Base-by-base conservation (phyloP, 1,284 basidiomycete species). In the Mycena citricolor region DNA sequence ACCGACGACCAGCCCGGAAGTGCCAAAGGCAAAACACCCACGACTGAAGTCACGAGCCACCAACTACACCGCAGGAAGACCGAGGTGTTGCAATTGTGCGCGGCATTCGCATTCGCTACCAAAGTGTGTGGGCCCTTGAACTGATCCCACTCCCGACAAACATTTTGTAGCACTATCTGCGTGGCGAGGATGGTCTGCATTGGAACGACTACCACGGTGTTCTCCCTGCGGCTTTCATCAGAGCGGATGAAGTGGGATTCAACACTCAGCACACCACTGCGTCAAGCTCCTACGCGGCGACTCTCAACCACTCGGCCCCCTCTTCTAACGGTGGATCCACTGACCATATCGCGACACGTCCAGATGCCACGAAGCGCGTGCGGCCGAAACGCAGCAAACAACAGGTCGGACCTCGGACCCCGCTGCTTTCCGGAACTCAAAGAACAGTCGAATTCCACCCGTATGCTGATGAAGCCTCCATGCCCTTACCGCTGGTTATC, bases 401-500 rank as follows among this genome's bases (percentile, higher is more conserved):
- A 46, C 69, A 68, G 14, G 23, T 65, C 54, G 51, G 66, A 30
- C 60, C 62, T 32, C 70, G 63, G 32, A 83, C 82, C 2, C 83
- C 88, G 11, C 67, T 89, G 22, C 64, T 90, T 32, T 61, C 66
- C 41, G 67, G 71, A 16, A 69, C 71, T 32, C 74, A 83, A 52
- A 70, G 71, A 30, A 78, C 73, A 16, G 71, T 87, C 7, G 79
- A 87, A 42, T 82, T 86, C 52, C 73, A 78, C 47, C 61, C 74
- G 11, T 71, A 72, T 55, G 66, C 74, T 8, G 75, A 80, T 43
- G 68, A 71, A 30, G 63, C 74, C 30, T 78, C 79, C 2, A 69
- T 86, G 44, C 87, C 87, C 19, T 64, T 91, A 41, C 89, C 88
- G n/a, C 69, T 90, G 17, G 67, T 86, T 21, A 85, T 93, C 49